These are phyloP conservation scores for Aspergillus awamori DNA, from an alignment of 2,329 filamentous ascomycete species.

Conservation along the genomic window DNA sequence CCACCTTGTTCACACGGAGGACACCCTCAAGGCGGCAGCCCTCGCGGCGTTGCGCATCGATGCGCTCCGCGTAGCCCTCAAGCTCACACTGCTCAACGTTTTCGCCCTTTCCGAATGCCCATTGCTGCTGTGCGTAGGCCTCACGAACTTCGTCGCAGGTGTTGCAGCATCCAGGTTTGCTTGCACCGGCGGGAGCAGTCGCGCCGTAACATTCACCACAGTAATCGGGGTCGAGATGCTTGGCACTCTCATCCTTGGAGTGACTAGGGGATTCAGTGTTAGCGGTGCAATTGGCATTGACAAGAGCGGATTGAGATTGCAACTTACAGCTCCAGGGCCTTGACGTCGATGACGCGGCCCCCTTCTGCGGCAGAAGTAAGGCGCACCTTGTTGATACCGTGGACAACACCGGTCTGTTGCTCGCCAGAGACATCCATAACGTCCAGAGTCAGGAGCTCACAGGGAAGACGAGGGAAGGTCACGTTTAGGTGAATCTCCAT, in stretches of 20 bases:
- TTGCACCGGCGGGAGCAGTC: conserved; percentile 70
- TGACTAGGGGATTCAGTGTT: conserved; percentile 55
- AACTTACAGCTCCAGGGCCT: conserved; percentile 66
- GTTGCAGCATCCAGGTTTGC: conserved; percentile 90
- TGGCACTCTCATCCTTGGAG: conserved; percentile 65
- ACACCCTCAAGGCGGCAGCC: conserved; percentile 92
- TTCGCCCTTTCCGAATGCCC: conserved; percentile 92
- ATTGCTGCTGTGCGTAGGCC: conserved; percentile 84
- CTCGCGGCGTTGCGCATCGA: conserved; percentile 85
- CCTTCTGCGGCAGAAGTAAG: conserved; percentile 73
- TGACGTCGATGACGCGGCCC: conserved; percentile 72
- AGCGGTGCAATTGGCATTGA: background rate
- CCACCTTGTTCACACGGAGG: conserved; percentile 94
- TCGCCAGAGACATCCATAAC: conserved; percentile 99
- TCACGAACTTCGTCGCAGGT: conserved; percentile 96
- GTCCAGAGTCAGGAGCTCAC: conserved; percentile 92
- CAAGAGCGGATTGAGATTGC: conserved; percentile 18
- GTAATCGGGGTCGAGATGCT: conserved; percentile 86
- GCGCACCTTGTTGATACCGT: conserved; percentile 89
- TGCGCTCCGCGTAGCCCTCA: conserved; percentile 87
- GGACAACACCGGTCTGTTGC: conserved; percentile 89
- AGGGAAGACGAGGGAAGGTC: conserved; percentile 90
- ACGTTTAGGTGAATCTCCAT: conserved; percentile 99
- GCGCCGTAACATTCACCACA: conserved; percentile 94
- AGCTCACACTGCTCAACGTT: conserved; percentile 92